These are phyloP conservation scores for Musa schizocarpa DNA, from an alignment of 176 grass and related monocot genomes.

Conservation along the genomic window DNA sequence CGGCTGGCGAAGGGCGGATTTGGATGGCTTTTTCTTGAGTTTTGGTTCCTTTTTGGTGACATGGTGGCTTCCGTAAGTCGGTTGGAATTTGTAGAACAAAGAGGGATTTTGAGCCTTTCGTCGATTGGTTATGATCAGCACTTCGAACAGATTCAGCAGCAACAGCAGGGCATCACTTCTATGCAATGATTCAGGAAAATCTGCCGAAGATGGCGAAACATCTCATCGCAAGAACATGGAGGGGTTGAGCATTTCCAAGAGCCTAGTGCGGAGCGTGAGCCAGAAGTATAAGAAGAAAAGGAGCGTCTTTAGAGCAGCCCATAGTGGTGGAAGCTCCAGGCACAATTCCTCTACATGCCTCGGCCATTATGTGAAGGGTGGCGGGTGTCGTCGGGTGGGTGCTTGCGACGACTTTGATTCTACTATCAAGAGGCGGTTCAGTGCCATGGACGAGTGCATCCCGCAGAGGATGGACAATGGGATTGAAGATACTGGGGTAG, in stretches of 20 bases:
- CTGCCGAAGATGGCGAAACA: conserved; percentile 9
- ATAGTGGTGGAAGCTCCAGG: conserved; percentile 3
- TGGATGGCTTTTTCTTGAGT: background rate
- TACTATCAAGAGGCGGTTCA: conserved; percentile 15
- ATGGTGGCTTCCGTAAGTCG: background rate
- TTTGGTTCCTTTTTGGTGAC: background rate
- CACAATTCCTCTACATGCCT: conserved; percentile 29
- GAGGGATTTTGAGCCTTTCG: background rate
- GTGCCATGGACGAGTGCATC: conserved; percentile 19
- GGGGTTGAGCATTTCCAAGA: conserved; percentile 25
- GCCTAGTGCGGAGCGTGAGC: conserved; percentile 5
- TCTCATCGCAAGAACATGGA: conserved; percentile 24
- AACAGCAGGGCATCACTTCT: background rate
- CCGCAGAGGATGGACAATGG: background rate
- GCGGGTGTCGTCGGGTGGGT: conserved; percentile 55
- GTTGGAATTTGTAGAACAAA: background rate
- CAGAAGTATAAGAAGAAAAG: conserved; percentile 22
- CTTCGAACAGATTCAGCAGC: background rate
- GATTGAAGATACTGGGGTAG: conserved; percentile 3
- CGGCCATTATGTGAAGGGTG: conserved; percentile 39
- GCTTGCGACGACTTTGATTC: conserved; percentile 60
- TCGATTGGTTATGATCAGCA: background rate
- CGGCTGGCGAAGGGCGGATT: background rate
- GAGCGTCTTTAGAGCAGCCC: background rate
- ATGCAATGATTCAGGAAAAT: conserved; percentile 11